A percentile compares a stretch with the other conserved stretches of the same genome.
These are phyloP conservation scores for Pterocarpus santalinus DNA, from an alignment of 306 rosid species.

Conservation along the genomic window DNA sequence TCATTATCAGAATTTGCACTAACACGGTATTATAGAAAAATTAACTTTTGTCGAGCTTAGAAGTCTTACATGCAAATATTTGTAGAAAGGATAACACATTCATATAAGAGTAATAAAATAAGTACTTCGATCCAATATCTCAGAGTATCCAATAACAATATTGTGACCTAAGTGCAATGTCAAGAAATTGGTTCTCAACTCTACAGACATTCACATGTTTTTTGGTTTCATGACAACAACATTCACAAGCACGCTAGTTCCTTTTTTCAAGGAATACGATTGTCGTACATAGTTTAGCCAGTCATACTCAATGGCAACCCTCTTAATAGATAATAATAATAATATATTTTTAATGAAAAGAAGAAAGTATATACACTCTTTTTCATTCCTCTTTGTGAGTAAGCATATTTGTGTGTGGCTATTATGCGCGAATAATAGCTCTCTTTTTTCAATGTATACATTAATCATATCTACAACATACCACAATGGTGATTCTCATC, in stretches of 20 bases:
- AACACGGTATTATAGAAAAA: too few relatives aligned
- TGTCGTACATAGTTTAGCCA: too few relatives aligned
- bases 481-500: too few relatives aligned
- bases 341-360: too few relatives aligned
- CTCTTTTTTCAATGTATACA: too few relatives aligned
- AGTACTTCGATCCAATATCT: constrained; percentile 26
- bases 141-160: constrained; percentile 15
- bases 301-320: background rate
- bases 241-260: constrained; percentile 43
- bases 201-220: constrained; percentile 46
- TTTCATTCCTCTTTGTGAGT: too few relatives aligned
- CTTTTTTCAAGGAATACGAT: background rate
- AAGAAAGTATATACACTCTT: too few relatives aligned
- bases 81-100: background rate
- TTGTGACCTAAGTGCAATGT: constrained; percentile 11
- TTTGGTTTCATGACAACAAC: constrained; percentile 25
- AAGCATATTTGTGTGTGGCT: too few relatives aligned
- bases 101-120: background rate
- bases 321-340: too few relatives aligned
- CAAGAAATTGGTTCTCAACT: constrained; percentile 39
- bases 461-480: too few relatives aligned
- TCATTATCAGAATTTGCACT: background rate
- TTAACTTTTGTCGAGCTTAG: background rate
- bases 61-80: background rate
- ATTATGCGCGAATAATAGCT: too few relatives aligned